Evolutionary conservation across 768 basidiomycete species (phyloP), one percentile per base, ranked within the genome.

Genomic region (Rhodotorula kratochvilovae): DNA sequence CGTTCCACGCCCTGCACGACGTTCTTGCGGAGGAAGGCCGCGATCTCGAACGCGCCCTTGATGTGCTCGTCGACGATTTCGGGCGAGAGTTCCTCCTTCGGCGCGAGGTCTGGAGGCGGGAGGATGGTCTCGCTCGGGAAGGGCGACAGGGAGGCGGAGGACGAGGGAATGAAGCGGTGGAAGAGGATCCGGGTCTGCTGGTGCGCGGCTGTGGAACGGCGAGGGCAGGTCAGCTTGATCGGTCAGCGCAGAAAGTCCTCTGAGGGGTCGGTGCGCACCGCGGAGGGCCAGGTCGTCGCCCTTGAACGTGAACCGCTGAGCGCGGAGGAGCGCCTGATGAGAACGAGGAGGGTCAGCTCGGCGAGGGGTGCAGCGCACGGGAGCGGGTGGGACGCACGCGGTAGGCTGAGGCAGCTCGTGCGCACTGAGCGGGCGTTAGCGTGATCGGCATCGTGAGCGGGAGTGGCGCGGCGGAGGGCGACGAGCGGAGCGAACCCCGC

Each of bases 1-100:
- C 77, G 17, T 86, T 82, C 76, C 82, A 82, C 80, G 4, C 87
- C 94, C 80, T 97, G 94, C 1, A 92, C 92, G 55, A 98, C 83
- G 79, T 98, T 97, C 79, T 82, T 86, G 71, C 89, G 84, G 69
- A 97, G 79, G 46, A 90, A 86, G 33, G 82, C 78, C 8, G 92
- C 90, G 55, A 93, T 83, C 54, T 96, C 91, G 61, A 82, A 83
- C 54, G 87, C 86, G 10, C 89, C 81, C 63, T 84, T 83, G 12
- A 85, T 84, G 68, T 85, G 85, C 64, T 85, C 83, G 75, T 85
- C 82, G 13, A 75, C 59, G 21, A 62, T 29, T 5, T 57, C 61
- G 48, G 45, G 17, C 51, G 67, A 66, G 55, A 72, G 33, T 15
- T 68, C 63, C n/a, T 35, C 55, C 35, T 42, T 16, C 6, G 61